Evolutionary conservation across 495 filamentous ascomycete species (phyloP).

Genomic region (Tuber indicum): DNA sequence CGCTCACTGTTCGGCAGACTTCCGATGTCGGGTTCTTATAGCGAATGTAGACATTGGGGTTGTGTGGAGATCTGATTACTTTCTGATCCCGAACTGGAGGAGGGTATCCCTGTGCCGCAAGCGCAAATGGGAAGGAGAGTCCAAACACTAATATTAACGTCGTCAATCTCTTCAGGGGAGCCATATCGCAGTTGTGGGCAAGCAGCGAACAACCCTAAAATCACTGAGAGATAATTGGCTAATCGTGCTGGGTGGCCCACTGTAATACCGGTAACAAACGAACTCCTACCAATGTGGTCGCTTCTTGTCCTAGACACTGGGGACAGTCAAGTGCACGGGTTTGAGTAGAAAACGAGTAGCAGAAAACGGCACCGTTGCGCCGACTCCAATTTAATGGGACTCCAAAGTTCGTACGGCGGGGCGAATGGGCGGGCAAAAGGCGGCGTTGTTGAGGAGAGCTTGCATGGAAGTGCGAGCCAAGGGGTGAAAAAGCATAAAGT

Average conservation of each 20-base stretch:
- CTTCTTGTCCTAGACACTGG: not conserved
- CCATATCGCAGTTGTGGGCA: not conserved
- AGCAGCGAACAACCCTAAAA: not conserved
- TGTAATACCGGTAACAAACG: not conserved
- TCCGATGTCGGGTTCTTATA: slow-evolving; percentile 36
- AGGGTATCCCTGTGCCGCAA: slow-evolving; percentile 30
- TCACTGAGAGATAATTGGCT: not conserved
- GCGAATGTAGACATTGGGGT: slow-evolving; percentile 28
- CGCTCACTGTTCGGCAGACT: slow-evolving; percentile 31
- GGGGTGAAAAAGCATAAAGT: not conserved
- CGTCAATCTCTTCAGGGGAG: not conserved
- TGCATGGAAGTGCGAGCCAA: not conserved
- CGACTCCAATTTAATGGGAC: not conserved
- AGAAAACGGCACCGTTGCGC: not conserved
- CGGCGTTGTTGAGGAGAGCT: not conserved
- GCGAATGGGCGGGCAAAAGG: not conserved
- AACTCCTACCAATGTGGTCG: not conserved
- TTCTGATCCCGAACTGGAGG: slow-evolving; percentile 24
- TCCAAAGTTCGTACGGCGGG: not conserved
- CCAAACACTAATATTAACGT: not conserved
- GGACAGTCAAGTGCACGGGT: not conserved
- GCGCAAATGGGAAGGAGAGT: slow-evolving; percentile 10
- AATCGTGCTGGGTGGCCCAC: not conserved
- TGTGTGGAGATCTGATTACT: slow-evolving; percentile 25
- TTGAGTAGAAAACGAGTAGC: not conserved